Conservation (phyloP, 768 basidiomycete genomes). For the Leucocoprinus birnbaumii region DNA sequence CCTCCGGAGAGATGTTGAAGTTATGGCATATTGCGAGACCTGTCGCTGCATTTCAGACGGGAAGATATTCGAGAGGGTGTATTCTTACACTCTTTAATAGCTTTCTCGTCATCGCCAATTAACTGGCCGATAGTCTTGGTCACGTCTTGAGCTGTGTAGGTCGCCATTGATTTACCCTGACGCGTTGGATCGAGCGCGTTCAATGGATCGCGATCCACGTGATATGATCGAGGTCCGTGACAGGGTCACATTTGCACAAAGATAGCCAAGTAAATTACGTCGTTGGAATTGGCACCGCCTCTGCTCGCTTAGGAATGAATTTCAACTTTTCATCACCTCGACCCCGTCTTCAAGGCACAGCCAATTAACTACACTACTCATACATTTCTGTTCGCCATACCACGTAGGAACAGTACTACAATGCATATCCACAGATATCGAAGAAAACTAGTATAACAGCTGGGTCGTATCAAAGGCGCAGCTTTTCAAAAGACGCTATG, state of each 20-base stretch:
- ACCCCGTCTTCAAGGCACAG: neutral
- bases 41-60: constrained; percentile 24
- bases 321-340: neutral
- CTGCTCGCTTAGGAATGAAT: neutral
- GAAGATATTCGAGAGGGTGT: neutral
- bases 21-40: constrained; percentile 64
- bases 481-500: neutral
- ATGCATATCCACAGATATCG: constrained; percentile 7
- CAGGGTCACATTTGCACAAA: neutral
- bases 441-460: neutral
- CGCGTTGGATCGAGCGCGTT: constrained; percentile 6
- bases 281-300: neutral
- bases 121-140: constrained; percentile 15
- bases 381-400: neutral
- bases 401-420: neutral
- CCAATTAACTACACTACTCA: constrained; percentile 3
- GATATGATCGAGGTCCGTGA: neutral
- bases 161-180: constrained; percentile 1
- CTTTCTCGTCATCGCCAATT: constrained; percentile 31
- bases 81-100: constrained; percentile 52
- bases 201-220: constrained; percentile 9
- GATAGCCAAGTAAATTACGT: neutral
- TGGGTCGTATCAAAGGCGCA: neutral
- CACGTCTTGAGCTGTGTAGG: constrained; percentile 15
- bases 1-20: constrained; percentile 50